Base-by-base conservation (phyloP, 306 rosid species). In the Carpinus fangiana region DNA sequence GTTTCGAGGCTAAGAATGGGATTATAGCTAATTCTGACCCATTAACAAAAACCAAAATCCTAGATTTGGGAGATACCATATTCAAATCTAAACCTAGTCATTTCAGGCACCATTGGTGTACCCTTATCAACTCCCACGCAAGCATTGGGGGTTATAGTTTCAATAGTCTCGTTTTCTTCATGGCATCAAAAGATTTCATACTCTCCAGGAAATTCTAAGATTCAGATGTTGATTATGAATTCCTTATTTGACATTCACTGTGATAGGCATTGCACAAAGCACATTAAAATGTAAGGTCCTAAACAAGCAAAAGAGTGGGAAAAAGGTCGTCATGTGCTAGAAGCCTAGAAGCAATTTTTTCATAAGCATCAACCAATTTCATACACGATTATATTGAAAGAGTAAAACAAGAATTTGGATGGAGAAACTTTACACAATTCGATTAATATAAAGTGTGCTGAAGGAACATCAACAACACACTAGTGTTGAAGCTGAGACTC, bases 401-500 rank as follows among this genome's bases (percentile, higher is more conserved):
- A 64, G 53, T 54, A 45, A 78, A 77, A 57, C 38, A 21, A 51
- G 64, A 68, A 36, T 68, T 80, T 28, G 13, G 48, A 55, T 17
- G 36, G 20, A 36, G 62, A 52, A 72, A 50, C 77, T 83, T 76
- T 81, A 84, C 83, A 80, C 43, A 43, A 20, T 26, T 74, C 6
- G 34, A 70, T 11, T 45, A 20, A 67, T 55, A 64, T 38, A 13
- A 7, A 45, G 68, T 18, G 45, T 20, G 50, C 60, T 36, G 26
- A n/a, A 64, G 9, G 50, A 34, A 65, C 75, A 68, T 11, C 46
- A 75, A 55, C 66, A 17, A 50, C 47, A 48, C 34, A 47, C 76
- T 70, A 81, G 77, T 74, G 70, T 62, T 87, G 87, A 70, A 74
- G 76, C 47, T 83, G 91, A 73, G 86, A 83, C 83, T 93, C 95